phyloP scores from a whole-genome alignment of 441 rosid genomes.

The Aleurites moluccanus region DNA sequence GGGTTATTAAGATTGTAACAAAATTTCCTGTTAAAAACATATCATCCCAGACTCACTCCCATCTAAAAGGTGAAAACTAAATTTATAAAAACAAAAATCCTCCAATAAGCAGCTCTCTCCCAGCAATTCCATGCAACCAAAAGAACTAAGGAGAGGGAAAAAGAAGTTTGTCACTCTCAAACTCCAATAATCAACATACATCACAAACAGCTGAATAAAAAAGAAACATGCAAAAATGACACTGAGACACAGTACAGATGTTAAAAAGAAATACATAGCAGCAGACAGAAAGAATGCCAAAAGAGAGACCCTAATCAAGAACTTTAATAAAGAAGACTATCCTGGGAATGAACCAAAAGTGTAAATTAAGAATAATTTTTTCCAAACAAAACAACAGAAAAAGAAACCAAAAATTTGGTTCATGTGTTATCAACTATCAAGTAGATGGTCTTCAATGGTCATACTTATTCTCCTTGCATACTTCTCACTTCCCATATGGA shows the following conservation, averaged over 20 bases:
- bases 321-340: background rate
- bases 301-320: background rate
- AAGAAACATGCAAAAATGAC: background rate
- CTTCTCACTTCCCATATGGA: background rate
- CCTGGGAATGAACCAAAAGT: no score
- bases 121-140: no score
- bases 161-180: no score
- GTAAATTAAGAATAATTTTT: no score
- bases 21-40: background rate
- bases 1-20: background rate
- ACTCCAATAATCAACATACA: no score
- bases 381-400: no score
- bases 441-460: background rate
- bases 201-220: no score
- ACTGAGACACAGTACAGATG: background rate
- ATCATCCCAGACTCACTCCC: background rate
- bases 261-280: background rate
- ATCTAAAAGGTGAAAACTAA: background rate
- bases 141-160: no score
- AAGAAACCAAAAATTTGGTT: no score
- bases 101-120: no score
- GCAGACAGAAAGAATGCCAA: background rate
- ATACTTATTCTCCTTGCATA: background rate
- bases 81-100: no score
- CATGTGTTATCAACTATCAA: background rate